Conservation (phyloP, 331 rosid genomes). For the Pyracantha coccinea region DNA sequence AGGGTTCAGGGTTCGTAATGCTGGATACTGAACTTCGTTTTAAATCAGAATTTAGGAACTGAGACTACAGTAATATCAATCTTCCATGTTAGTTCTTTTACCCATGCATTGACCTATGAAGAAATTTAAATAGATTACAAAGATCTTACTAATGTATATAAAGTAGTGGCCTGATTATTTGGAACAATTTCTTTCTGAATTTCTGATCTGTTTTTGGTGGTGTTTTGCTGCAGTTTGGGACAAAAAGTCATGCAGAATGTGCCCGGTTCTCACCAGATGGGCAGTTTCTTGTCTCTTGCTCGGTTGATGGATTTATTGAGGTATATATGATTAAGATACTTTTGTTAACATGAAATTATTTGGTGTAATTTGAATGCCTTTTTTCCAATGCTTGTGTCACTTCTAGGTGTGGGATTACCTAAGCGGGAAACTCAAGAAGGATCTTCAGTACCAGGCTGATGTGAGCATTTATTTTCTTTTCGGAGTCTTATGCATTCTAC, state of each 20-base stretch:
- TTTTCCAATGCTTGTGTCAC: conserved; percentile 6
- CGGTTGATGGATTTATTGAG: conserved; percentile 98
- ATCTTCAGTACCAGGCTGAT: conserved; percentile 99
- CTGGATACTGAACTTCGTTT: not conserved
- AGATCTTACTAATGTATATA: not conserved
- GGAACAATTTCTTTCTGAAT: not conserved
- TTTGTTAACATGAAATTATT: not conserved
- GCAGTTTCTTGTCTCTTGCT: conserved; percentile 91
- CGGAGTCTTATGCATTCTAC: not conserved
- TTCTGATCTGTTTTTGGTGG: not conserved
- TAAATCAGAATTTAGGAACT: not conserved
- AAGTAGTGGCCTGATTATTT: not conserved
- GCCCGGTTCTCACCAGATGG: conserved; percentile 98
- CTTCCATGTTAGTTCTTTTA: not conserved
- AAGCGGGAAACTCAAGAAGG: conserved; percentile 97
- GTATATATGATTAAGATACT: conserved; percentile 29
- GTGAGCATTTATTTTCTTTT: conserved; percentile 35
- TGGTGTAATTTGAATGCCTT: not conserved
- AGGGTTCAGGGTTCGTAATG: not conserved
- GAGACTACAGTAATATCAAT: not conserved
- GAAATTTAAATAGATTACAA: not conserved
- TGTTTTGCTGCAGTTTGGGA: conserved; percentile 57
- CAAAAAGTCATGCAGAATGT: conserved; percentile 95
- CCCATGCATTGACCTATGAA: not conserved
- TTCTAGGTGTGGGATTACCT: conserved; percentile 89